Conservation (phyloP, 371 early-diverging fungal species). For the Lichtheimia hyalospora region DNA sequence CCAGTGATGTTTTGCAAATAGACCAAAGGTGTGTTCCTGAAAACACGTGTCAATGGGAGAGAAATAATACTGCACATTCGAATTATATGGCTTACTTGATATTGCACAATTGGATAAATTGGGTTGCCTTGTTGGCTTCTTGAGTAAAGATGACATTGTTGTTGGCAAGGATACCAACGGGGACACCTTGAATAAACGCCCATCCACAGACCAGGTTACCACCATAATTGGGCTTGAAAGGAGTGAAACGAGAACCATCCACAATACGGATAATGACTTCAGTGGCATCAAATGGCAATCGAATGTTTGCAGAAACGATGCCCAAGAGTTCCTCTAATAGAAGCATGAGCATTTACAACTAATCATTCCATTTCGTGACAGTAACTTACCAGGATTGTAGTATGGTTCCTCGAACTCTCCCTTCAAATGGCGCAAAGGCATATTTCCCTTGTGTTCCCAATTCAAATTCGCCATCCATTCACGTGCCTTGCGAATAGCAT, state of each 20-base stretch:
- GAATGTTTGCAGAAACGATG: constrained; percentile 66
- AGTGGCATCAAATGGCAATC: constrained; percentile 68
- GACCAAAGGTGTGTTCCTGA: constrained; percentile 63
- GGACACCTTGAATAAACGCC: constrained; percentile 69
- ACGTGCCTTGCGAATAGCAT: constrained; percentile 67
- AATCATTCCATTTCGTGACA: neutral
- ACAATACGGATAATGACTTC: constrained; percentile 71
- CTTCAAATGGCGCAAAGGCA: constrained; percentile 53
- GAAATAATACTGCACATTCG: too few relatives aligned
- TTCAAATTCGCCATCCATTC: constrained; percentile 67
- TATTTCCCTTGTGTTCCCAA: constrained; percentile 58
- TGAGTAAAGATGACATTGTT: constrained; percentile 73
- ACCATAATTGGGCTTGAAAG: constrained; percentile 72
- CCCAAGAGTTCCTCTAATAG: constrained; percentile 61
- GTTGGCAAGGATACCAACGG: constrained; percentile 74
- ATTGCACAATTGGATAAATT: constrained; percentile 78
- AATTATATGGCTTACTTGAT: constrained; percentile 41
- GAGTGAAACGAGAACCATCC: constrained; percentile 64
- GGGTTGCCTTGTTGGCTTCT: constrained; percentile 78
- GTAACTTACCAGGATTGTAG: constrained; percentile 41
- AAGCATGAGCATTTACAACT: too few relatives aligned
- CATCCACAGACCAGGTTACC: constrained; percentile 67
- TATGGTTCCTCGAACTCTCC: constrained; percentile 60
- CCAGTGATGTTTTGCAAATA: constrained; percentile 66
- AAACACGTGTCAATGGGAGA: neutral